A percentile compares a stretch with the other conserved stretches of the same genome.
Evolutionary conservation across 306 rosid genomes (phyloP).

Genomic region (Cucumis sativus): Cucumber_9930_V3 NC_026655.2:6250501-6251000

Average conservation of each 20-base stretch:
- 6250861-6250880: neutral
- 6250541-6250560: neutral
- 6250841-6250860: neutral
- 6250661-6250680: neutral
- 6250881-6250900: neutral
- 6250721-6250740: constrained; percentile 54
- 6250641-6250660: neutral
- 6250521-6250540: neutral
- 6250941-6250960: neutral
- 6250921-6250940: neutral
- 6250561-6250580: neutral
- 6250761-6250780: constrained; percentile 93
- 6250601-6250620: neutral
- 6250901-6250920: neutral
- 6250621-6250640: neutral
- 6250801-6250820: neutral
- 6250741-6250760: constrained; percentile 63
- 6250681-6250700: neutral
- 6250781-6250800: constrained; percentile 10
- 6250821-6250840: neutral
- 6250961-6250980: neutral
- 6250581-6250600: neutral
- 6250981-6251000: neutral
- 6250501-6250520: neutral
- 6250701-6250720: constrained; percentile 79